Evolutionary conservation across 2,329 filamentous ascomycete species (phyloP), one percentile per base, ranked within the genome.

Genomic region (Thelonectria blattea): DNA sequence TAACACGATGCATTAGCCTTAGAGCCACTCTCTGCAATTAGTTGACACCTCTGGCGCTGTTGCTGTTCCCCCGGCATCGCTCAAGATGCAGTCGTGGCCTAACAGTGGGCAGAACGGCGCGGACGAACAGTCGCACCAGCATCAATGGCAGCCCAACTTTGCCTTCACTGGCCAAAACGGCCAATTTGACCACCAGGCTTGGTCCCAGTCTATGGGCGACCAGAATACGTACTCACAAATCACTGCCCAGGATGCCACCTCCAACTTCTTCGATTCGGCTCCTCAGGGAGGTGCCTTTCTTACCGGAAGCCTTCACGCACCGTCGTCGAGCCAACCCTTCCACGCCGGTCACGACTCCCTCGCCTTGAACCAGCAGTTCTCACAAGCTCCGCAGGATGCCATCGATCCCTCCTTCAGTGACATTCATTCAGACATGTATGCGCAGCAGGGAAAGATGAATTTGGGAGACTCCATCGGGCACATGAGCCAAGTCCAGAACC

Each of bases 51-150:
- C 43, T 43, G 58, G 53, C 58, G 54, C 59, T 47, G 54, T 57
- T 55, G 49, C 60, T 65, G 57, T 65, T 67, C 60, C 68, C 63
- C 58, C 66, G 64, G 56, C 63, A 64, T 61, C 65, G 59, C 47
- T 60, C 70, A 73, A 70, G 63, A 79, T 79, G 77, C 77, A 79
- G 73, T 76, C 77, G 60, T 79, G 77, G 77, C 65, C 75, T 42
- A 71, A 71, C 57, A 66, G 72, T 58, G 71, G 73, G 67, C 76
- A 78, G 66, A 74, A 72, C 54, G 76, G 75, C 66, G 66, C 73
- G 52, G 73, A 76, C 58, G 74, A 72, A 56, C 72, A 73, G 54
- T 61, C 68, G 24, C 70, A 65, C 51, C 68, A 72, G 42, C 70
- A 70, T 52, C 71, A 73, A 58, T 79, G 77, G 77, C 71, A 73